Percentiles rank a stretch among this genome's conserved stretches.
phyloP scores from a whole-genome alignment of 495 filamentous ascomycete genomes.

The Daldinia loculata region DNA sequence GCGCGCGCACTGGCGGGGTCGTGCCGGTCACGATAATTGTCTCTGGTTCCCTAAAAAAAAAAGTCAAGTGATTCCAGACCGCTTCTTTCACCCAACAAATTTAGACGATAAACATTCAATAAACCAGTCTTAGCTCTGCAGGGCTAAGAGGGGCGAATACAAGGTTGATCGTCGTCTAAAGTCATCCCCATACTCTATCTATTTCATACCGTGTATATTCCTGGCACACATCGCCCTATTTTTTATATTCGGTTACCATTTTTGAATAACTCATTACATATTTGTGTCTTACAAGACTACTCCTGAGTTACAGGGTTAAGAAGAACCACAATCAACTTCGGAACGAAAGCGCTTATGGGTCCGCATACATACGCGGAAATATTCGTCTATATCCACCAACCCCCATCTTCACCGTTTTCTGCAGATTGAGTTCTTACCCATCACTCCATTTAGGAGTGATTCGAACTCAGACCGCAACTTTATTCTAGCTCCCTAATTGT shows the following conservation, averaged over 20 bases:
- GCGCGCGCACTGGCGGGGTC: slow-evolving; percentile 31
- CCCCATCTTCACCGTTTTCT: slow-evolving; percentile 13
- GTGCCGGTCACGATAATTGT: slow-evolving; percentile 37
- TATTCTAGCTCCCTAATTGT: slow-evolving; percentile 19
- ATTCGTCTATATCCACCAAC: slow-evolving; percentile 31
- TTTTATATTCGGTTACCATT: not conserved
- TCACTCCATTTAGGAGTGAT: slow-evolving; percentile 31
- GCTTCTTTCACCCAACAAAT: slow-evolving; percentile 43
- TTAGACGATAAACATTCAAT: slow-evolving; percentile 28
- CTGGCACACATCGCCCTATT: not conserved
- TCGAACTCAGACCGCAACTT: slow-evolving; percentile 41
- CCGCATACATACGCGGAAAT: slow-evolving; percentile 10
- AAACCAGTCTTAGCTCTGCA: slow-evolving; percentile 29
- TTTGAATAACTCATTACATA: not conserved
- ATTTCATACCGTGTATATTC: slow-evolving; percentile 23
- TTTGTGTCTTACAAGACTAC: slow-evolving; percentile 8
- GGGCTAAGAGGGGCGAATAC: slow-evolving; percentile 19
- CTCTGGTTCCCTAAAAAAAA: slow-evolving; percentile 36
- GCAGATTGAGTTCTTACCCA: slow-evolving; percentile 35
- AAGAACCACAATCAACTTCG: slow-evolving; percentile 10
- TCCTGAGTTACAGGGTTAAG: slow-evolving; percentile 3
- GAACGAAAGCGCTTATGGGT: slow-evolving; percentile 19
- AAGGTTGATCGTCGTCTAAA: slow-evolving; percentile 18
- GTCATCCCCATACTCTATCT: slow-evolving; percentile 1
- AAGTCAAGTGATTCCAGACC: slow-evolving; percentile 41